Evolutionary conservation across 495 filamentous ascomycete species (phyloP).

Genomic region (Coniosporium apollinis): DNA sequence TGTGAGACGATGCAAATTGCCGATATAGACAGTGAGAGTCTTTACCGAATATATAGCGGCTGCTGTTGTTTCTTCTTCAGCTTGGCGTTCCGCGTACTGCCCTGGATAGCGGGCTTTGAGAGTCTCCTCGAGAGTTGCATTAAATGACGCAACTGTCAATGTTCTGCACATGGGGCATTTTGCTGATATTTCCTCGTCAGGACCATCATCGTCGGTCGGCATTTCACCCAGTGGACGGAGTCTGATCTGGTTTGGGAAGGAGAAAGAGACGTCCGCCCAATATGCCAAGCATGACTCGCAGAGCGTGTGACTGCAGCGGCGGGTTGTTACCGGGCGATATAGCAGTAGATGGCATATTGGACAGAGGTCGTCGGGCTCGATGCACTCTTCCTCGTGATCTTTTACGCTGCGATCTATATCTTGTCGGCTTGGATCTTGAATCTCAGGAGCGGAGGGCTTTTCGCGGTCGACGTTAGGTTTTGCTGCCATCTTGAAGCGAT

Average conservation of each 20-base stretch:
- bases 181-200: slow-evolving; percentile 8
- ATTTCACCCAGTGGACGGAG: slow-evolving; percentile 12
- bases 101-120: slow-evolving; percentile 9
- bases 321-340: slow-evolving; percentile 12
- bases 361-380: slow-evolving; percentile 14
- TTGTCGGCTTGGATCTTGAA: too few relatives aligned
- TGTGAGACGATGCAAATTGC: slow-evolving; percentile 11
- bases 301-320: slow-evolving; percentile 13
- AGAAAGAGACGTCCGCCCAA: slow-evolving; percentile 13
- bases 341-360: slow-evolving; percentile 17
- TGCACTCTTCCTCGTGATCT: slow-evolving; percentile 1
- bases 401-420: too few relatives aligned
- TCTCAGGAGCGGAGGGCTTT: too few relatives aligned
- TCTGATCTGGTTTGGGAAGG: slow-evolving; percentile 5
- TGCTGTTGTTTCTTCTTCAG: slow-evolving; percentile 7
- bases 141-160: slow-evolving; percentile 6
- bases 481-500: too few relatives aligned
- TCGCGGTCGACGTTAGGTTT: too few relatives aligned
- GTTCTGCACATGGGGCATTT: slow-evolving; percentile 19
- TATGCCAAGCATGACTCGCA: slow-evolving; percentile 15
- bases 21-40: slow-evolving; percentile 14
- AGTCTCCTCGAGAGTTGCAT: neutral
- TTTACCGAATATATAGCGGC: slow-evolving; percentile 5
- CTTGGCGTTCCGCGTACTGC: slow-evolving; percentile 8
- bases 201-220: slow-evolving; percentile 8